phyloP scores from a whole-genome alignment of 164 flowering plant genomes.

The Cinnamomum chago region DNA sequence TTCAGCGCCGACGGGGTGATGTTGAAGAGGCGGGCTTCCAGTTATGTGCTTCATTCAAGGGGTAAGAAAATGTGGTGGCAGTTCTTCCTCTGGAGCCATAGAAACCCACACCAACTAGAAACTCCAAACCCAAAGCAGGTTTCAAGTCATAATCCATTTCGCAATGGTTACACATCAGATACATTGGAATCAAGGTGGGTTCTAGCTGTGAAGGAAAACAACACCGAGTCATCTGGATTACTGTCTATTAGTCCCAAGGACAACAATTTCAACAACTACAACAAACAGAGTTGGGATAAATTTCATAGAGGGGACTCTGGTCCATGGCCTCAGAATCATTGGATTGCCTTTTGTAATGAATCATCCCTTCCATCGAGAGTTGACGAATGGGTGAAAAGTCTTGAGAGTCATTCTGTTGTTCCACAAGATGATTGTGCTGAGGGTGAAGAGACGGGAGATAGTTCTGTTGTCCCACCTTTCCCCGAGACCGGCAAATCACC shows the following conservation, averaged over 20 bases:
- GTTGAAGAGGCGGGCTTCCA: too few relatives aligned
- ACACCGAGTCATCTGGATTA: slow-evolving; percentile 42
- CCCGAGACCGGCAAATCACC: slow-evolving; percentile 25
- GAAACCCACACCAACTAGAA: too few relatives aligned
- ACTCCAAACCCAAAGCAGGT: too few relatives aligned
- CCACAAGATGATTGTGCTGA: slow-evolving; percentile 9
- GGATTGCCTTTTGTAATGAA: slow-evolving; percentile 75
- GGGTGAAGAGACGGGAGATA: slow-evolving; percentile 10
- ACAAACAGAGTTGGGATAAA: slow-evolving; percentile 29
- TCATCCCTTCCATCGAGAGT: slow-evolving; percentile 63
- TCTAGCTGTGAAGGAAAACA: neutral
- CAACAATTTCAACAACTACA: slow-evolving; percentile 7
- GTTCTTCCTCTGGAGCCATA: too few relatives aligned
- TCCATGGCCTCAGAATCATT: slow-evolving; percentile 72
- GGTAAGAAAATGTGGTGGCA: too few relatives aligned
- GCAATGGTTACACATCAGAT: too few relatives aligned
- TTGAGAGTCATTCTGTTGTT: slow-evolving; percentile 27
- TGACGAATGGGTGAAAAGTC: slow-evolving; percentile 77
- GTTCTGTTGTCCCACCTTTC: slow-evolving; percentile 44
- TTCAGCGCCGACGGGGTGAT: too few relatives aligned
- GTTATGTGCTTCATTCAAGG: too few relatives aligned
- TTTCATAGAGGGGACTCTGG: slow-evolving; percentile 38
- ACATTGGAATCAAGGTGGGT: too few relatives aligned
- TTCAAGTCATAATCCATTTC: too few relatives aligned
- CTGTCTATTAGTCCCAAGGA: slow-evolving; percentile 24